Evolutionary conservation across 495 filamentous ascomycete genomes (phyloP).

Genomic region (Hyaloscypha bicolor): DNA sequence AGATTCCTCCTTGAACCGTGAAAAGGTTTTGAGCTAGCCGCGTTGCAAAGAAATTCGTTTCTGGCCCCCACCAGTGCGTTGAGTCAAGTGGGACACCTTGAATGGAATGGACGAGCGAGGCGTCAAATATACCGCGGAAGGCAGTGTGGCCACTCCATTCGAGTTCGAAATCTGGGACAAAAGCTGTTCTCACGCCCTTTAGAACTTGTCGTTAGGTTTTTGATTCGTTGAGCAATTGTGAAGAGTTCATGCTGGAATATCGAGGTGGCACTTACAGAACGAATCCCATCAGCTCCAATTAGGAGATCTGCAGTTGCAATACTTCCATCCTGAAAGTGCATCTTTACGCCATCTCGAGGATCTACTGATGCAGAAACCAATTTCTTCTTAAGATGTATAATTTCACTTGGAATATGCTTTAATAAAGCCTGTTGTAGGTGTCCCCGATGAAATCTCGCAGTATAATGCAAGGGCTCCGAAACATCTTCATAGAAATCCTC

Average conservation of each 20-base stretch:
- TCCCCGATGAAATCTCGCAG: conserved; percentile 48
- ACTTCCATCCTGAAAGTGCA: conserved; percentile 35
- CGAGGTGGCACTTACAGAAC: conserved; percentile 26
- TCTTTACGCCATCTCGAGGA: conserved; percentile 25
- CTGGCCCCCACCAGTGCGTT: conserved; percentile 51
- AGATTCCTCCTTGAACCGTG: conserved; percentile 48
- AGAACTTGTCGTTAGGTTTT: not conserved
- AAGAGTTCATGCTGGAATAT: not conserved
- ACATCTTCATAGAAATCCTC: conserved; percentile 42
- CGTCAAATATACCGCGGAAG: conserved; percentile 48
- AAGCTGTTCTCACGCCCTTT: conserved; percentile 37
- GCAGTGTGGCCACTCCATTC: conserved; percentile 48
- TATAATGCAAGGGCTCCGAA: conserved; percentile 45
- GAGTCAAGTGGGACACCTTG: conserved; percentile 48
- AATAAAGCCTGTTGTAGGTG: conserved; percentile 50
- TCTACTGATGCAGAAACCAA: conserved; percentile 26
- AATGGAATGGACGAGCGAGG: conserved; percentile 41
- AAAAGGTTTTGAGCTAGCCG: conserved; percentile 45
- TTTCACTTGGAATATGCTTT: conserved; percentile 42
- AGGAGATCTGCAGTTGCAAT: conserved; percentile 37
- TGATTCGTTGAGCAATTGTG: not conserved
- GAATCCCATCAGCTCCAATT: conserved; percentile 39
- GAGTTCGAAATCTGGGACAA: conserved; percentile 44
- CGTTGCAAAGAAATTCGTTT: conserved; percentile 50
- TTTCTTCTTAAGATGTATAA: conserved; percentile 34